Evolutionary conservation across 2,329 filamentous ascomycete species (phyloP), one percentile per base, ranked within the genome.

Genomic region (Blumeria graminis): DNA sequence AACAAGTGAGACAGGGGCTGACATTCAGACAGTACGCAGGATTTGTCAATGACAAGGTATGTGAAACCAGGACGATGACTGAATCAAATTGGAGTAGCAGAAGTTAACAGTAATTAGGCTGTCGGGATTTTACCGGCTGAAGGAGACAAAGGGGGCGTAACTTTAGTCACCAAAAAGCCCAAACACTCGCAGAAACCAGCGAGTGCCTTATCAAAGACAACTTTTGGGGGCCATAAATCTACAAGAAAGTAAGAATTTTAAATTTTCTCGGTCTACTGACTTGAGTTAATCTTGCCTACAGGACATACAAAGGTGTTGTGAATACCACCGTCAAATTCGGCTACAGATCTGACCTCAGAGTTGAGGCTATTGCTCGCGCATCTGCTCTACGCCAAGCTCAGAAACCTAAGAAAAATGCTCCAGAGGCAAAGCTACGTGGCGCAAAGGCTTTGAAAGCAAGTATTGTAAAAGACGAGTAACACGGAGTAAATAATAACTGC

Each of bases 21-120:
- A 61, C 52, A 38, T n/a, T 22, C 35, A 57, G 61, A 61, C 69
- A 93, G 86, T 80, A 94, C 73, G 86, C 86, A 67, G 92, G 92
- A 68, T 93, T 88, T 73, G 81, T 86, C 72, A 94, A 94, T 77
- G 79, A 82, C 71, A 92, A 94, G 85, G 87, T 92, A 84, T 62
- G 68, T 32, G 8, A n/a, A 22, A 10, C 55, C 22, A 32, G 22
- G 22, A 28, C 22, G 22, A 28, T 1, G 22, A 28, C 22, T 28
- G 22, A 28, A 28, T 28, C 22, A 28, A 28, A 28, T 28, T 28
- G 22, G 1, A 11, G 45, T 11, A 11, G 45, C 39, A 14, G 13
- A 4, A 14, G 39, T 55, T 28, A 28, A 34, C 22, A 28, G 22
- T 28, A 56, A 35, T 55, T 56, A 64, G 87, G 89, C 92, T 66